Conservation (phyloP, 768 basidiomycete genomes). For the Daedaleopsis nitida region DNA sequence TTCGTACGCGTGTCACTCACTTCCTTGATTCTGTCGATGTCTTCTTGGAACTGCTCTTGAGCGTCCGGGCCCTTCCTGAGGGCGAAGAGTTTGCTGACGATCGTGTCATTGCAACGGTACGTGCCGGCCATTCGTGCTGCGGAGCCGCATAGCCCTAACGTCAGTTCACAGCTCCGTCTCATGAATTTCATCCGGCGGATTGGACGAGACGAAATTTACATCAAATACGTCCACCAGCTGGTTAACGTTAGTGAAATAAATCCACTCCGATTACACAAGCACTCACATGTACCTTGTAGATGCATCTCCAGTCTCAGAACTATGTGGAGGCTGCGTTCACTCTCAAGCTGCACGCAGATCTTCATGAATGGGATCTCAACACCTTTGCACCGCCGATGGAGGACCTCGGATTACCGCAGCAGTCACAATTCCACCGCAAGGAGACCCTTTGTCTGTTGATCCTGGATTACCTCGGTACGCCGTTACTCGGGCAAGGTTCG, state of each 20-base stretch:
- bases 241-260: conserved; percentile 64
- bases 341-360: conserved; percentile 89
- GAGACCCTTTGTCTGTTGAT: conserved; percentile 90
- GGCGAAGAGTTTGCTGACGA: conserved; percentile 95
- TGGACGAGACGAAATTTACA: conserved; percentile 90
- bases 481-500: conserved; percentile 1
- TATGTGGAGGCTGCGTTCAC: conserved; percentile 93
- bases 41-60: conserved; percentile 89
- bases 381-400: conserved; percentile 85
- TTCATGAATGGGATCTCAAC: conserved; percentile 88
- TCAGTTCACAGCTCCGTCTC: conserved; percentile 62
- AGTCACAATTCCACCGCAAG: conserved; percentile 92
- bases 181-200: conserved; percentile 95
- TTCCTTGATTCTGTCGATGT: conserved; percentile 91
- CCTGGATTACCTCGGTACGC: conserved; percentile 87
- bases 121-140: conserved; percentile 4
- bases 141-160: background rate
- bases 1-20: conserved; percentile 73
- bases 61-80: conserved; percentile 85
- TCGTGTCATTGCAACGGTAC: conserved; percentile 86
- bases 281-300: conserved; percentile 41
- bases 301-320: conserved; percentile 87
- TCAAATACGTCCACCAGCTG: conserved; percentile 94
- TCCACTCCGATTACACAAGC: background rate
- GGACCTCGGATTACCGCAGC: conserved; percentile 86